Evolutionary conservation across 75 land plant genomes (phyloP), one percentile per base, ranked within the genome.

Genomic region (Sequoia sempervirens): DNA sequence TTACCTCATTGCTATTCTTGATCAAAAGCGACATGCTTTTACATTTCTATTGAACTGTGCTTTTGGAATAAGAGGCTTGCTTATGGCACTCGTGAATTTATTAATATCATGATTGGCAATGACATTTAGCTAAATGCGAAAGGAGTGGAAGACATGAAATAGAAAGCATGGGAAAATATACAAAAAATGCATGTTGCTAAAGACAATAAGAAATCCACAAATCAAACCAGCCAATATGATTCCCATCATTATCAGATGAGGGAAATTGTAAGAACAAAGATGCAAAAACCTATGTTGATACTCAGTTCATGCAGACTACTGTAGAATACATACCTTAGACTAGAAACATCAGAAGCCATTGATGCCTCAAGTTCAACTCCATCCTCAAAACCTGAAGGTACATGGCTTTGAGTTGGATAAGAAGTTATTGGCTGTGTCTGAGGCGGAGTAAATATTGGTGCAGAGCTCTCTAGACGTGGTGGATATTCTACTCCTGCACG

Each of bases 371-470:
- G 37, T 84, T 90, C 88, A 79, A 89, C 43, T 84, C 91, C 89
- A 81, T 92, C 87, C 18, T 88, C 87, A 82, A 86, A 90, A 43
- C 85, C 89, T 75, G 85, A 45, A 34, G 92, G 80, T 73, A 80
- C 80, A 79, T 20, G 56, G 40, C 73, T 36, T 80, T 84, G 84
- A 80, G 73, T 40, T 17, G 81, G 78, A 58, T 50, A 40, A 1
- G 73, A 70, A 34, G 84, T 8, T 53, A 92, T 81, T 26, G 96
- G 97, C 40, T 90, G 95, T 52, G 96, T 86, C 84, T 95, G 97
- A 10, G 99, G 97, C 47, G 99, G 99, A 50, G 97, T 95, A 84
- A 95, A 96, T 36, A 96, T 85, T 18, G 99, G 95, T 26, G 87
- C 97, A 75, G 86, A 84, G 38, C 88, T 88, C 81, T 93, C 95